Base-by-base conservation (phyloP, 345 rosid species). In the Lepidium didymum region DNA sequence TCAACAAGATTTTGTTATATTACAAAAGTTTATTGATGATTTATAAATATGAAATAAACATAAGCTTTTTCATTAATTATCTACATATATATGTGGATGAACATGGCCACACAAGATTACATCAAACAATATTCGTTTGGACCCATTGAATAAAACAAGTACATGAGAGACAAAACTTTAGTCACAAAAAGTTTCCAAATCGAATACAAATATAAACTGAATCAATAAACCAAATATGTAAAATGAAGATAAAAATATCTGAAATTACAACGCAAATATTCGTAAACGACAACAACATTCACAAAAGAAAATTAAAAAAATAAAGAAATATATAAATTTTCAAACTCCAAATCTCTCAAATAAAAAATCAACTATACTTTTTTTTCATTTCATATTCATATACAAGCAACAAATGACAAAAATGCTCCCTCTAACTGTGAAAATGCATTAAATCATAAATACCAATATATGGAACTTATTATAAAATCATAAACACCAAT, bases 341-440 rank as follows among this genome's bases (percentile, higher is more conserved):
- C 40, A 61, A 74, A 62, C 59, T 43, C 69, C 46, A 62, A 62
- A 68, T 68, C 54, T 75, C 65, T 31, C 40, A 52, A 73, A 59
- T 58, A 68, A 68, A 67, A 68, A 62, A 46, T 51, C 25, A n/a
- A 44, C 54, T 40, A 16, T 60, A 60, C 47, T 60, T 23, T 60
- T 61, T 35, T 55, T 60, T 61, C 23, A 42, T 43, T 57, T 37
- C 9, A 55, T 45, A 44, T 63, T 55, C 69, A 68, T 75, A 68
- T 75, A 75, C 78, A 75, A 75, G 13, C 67, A 73, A 37, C 59
- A 68, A 68, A 75, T 62, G 52, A 66, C 68, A 59, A 67, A 74
- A 74, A 60, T 60, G 18, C 67, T 56, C 73, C 63, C 50, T 73
- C 60, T 57, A 50, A 12, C 37, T 49, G 40, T 62, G 65, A 73